Percentiles rank a stretch among this genome's conserved stretches.
These are phyloP conservation scores for Aspergillus funiculosus DNA, from an alignment of 495 filamentous ascomycete genomes.

Conservation along the genomic window DNA sequence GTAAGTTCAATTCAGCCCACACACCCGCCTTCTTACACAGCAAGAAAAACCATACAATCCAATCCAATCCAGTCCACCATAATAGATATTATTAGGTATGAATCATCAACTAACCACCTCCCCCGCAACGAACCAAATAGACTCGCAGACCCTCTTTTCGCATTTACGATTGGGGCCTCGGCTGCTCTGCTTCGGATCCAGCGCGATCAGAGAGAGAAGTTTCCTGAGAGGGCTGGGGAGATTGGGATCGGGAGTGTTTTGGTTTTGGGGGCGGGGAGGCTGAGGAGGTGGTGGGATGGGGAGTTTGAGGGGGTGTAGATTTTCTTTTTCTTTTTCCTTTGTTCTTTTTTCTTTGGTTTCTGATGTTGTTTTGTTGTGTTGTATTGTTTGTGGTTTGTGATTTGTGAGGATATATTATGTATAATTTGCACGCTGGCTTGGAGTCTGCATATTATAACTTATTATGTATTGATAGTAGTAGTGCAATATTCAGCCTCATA, in stretches of 20 bases:
- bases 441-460: too few species aligned
- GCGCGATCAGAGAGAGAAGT: slow-evolving; percentile 70
- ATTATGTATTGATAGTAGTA: too few species aligned
- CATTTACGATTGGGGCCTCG: slow-evolving; percentile 67
- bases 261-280: slow-evolving; percentile 27
- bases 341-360: neutral
- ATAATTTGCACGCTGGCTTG: too few species aligned
- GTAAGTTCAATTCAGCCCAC: slow-evolving; percentile 21
- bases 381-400: too few species aligned
- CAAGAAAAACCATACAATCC: neutral
- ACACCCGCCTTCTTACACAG: neutral
- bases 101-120: neutral
- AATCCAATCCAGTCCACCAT: neutral
- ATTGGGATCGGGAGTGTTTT: slow-evolving; percentile 29
- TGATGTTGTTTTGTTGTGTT: too few species aligned
- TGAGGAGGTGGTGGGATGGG: slow-evolving; percentile 42
- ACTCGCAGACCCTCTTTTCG: slow-evolving; percentile 79
- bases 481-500: too few species aligned
- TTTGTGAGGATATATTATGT: too few species aligned
- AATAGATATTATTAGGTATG: too few species aligned
- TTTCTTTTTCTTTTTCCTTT: neutral
- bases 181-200: slow-evolving; percentile 55
- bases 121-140: slow-evolving; percentile 31
- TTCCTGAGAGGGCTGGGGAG: slow-evolving; percentile 29
- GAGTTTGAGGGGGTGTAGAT: slow-evolving; percentile 36